These are phyloP conservation scores for Populus alba DNA, from an alignment of 345 rosid genomes.

Conservation along the genomic window DNA sequence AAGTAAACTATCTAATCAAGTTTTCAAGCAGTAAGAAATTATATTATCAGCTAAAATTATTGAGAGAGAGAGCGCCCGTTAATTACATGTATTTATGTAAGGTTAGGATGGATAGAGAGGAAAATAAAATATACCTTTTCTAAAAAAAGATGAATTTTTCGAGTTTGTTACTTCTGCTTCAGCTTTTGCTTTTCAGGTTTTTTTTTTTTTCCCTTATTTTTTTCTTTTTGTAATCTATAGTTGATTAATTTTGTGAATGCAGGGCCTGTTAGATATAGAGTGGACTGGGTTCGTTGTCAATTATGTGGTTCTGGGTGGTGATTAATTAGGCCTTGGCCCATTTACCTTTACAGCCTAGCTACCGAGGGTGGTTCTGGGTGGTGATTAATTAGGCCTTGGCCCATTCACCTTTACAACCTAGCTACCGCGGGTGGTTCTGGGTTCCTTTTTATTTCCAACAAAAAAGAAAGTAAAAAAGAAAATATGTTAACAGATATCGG, in stretches of 20 bases:
- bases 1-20: neutral
- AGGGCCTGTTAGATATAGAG: neutral
- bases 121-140: neutral
- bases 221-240: too few species aligned
- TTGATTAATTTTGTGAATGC: too few species aligned
- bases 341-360: neutral
- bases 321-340: neutral
- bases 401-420: neutral
- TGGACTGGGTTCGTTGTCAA: neutral
- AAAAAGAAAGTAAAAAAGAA: too few species aligned
- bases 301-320: neutral
- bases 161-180: neutral
- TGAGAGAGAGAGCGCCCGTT: too few species aligned
- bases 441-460: too few species aligned
- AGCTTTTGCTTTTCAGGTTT: neutral
- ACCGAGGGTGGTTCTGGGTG: neutral
- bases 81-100: neutral
- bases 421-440: too few species aligned
- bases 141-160: neutral
- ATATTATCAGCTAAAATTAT: neutral
- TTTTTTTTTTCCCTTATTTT: neutral
- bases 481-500: too few species aligned
- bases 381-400: neutral
- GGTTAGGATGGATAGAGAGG: neutral
- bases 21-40: neutral